phyloP scores from a whole-genome alignment of 495 filamentous ascomycete genomes.

The Podospora pseudocomata region DNA sequence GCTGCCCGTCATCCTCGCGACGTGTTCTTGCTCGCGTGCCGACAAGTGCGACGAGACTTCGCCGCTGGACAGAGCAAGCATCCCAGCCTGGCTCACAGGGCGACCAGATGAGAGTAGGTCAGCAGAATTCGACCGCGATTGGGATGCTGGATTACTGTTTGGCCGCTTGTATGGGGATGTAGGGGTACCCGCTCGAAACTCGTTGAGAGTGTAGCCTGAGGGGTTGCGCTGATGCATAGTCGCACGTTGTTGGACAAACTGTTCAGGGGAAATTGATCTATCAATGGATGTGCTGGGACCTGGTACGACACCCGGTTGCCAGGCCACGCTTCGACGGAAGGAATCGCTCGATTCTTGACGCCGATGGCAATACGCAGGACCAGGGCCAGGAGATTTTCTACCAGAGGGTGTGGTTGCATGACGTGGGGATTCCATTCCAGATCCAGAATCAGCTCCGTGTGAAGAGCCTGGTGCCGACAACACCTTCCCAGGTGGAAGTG shows the following conservation, averaged over 20 bases:
- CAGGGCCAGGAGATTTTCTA: conserved; percentile 41
- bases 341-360: conserved; percentile 48
- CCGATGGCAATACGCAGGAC: conserved; percentile 34
- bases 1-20: conserved; percentile 80
- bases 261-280: conserved; percentile 57
- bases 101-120: conserved; percentile 35
- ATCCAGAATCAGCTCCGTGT: conserved; percentile 24
- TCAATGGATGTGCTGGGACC: conserved; percentile 35
- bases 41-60: conserved; percentile 69
- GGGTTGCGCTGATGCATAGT: conserved; percentile 59
- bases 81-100: conserved; percentile 33
- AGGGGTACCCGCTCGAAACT: conserved; percentile 44
- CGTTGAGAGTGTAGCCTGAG: conserved; percentile 50
- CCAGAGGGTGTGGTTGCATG: conserved; percentile 40
- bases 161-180: conserved; percentile 29
- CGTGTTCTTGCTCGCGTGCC: conserved; percentile 90
- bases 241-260: conserved; percentile 84
- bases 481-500: conserved; percentile 18
- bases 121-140: conserved; percentile 46
- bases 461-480: conserved; percentile 23
- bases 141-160: conserved; percentile 25
- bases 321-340: conserved; percentile 61
- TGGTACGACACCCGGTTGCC: conserved; percentile 68
- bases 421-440: conserved; percentile 37
- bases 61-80: conserved; percentile 33